Base-by-base conservation (phyloP, 352 stramenopile genomes). In the Peronospora destructor region DNA sequence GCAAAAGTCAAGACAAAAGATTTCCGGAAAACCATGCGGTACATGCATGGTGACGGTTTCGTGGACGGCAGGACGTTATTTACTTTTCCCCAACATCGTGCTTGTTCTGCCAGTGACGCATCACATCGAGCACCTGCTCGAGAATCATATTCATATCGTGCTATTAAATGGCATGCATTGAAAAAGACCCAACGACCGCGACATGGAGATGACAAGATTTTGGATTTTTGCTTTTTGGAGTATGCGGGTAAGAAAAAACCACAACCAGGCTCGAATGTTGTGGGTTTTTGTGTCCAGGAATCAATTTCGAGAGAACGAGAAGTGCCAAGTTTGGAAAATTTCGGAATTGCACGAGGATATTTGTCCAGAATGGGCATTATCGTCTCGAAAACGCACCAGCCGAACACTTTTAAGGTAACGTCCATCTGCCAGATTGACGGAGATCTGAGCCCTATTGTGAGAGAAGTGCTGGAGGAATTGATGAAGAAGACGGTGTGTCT, bases 211-310 rank as follows among this genome's bases (percentile, higher is more conserved):
- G 26, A 71, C 17, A 76, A 79, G 47, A 57, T 73, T 32, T 47
- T 84, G 30, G 76, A 87, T 49, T 87, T 90, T 47, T 86, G 70
- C 37, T 86, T 81, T 33, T 62, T 90, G 25, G 76, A 90, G 49
- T 87, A 90, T 58, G 68, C 71, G 9, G 76, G 76, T n/a, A 77
- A 76, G 61, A 74, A 66, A 40, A 73, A 68, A 35, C 53, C 64
- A 0, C 50, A 61, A 19, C 66, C 71, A 0, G 73, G 73, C 3
- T 84, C 76, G 19, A 84, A 49, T 33, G 73, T 86, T 19, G 68
- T 90, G 16, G 78, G 67, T 9, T 90, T 90, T 53, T 86, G 73
- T 34, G 56, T 90, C 6, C 78, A 90, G 44, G 70, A 87, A 33
- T 84, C 73, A 0, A 83, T 90, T 49, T 59, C 71, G 3, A 62